Evolutionary conservation across 2,329 filamentous ascomycete genomes (phyloP).

Genomic region (Hymenoscyphus linearis): DNA sequence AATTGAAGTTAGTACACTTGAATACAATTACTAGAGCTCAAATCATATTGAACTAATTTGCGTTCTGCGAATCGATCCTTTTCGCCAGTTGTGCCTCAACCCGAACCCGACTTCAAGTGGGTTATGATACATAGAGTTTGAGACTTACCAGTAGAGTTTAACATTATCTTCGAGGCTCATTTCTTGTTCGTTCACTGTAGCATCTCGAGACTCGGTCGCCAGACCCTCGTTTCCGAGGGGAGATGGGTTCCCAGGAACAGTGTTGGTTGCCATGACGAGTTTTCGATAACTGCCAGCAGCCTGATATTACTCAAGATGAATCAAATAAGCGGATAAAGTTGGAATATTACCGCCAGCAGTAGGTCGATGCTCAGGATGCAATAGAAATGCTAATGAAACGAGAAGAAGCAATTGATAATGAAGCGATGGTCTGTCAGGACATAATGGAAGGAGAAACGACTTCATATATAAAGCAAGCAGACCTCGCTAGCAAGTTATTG

Average conservation of each 20-base stretch:
- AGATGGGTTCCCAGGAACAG: not conserved
- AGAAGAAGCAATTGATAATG: not conserved
- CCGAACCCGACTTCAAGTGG: not conserved
- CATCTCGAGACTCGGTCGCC: conserved; percentile 14
- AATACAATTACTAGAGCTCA: not conserved
- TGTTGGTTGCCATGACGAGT: not conserved
- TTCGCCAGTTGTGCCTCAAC: not conserved
- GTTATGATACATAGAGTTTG: not conserved
- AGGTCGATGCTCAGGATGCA: not conserved
- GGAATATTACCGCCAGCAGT: not conserved
- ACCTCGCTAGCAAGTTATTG: not conserved
- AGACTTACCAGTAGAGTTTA: conserved; percentile 19
- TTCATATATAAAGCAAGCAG: not conserved
- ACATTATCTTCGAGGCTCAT: conserved; percentile 17
- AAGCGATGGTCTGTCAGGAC: not conserved
- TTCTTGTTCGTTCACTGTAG: conserved; percentile 17
- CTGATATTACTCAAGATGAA: not conserved
- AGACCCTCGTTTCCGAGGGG: not conserved
- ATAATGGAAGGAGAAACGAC: not conserved
- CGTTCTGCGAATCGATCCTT: not conserved
- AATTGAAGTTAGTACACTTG: not conserved
- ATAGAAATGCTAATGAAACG: not conserved
- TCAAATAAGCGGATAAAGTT: not conserved
- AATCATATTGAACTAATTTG: not conserved
- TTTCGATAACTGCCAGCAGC: not conserved